Conservation (phyloP, 257 asterid genomes). For the Forsythia viridissima region DNA sequence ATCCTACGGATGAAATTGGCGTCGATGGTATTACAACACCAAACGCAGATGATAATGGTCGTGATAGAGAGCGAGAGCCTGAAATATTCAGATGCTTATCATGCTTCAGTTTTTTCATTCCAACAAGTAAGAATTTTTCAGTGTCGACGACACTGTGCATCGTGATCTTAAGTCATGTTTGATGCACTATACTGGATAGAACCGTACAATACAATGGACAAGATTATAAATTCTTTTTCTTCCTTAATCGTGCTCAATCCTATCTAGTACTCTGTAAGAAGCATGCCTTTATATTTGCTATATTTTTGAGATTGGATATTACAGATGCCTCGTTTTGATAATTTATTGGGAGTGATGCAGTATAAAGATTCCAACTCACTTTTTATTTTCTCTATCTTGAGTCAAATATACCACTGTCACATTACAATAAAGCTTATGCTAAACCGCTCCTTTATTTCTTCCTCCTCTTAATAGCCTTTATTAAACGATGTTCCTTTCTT, state of each 20-base stretch:
- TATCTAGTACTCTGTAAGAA: not conserved
- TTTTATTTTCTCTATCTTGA: not conserved
- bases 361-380: not conserved
- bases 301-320: not conserved
- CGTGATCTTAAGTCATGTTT: not conserved
- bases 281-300: not conserved
- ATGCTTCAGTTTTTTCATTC: constrained; percentile 88
- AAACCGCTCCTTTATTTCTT: not conserved
- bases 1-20: constrained; percentile 23
- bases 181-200: not conserved
- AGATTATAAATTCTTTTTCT: not conserved
- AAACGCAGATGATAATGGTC: constrained; percentile 34
- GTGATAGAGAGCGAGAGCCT: constrained; percentile 50
- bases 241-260: not conserved
- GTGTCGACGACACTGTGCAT: constrained; percentile 6
- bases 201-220: not conserved
- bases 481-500: not conserved
- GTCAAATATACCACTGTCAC: not conserved
- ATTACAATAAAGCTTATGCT: not conserved
- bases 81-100: constrained; percentile 85
- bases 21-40: constrained; percentile 31
- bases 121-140: constrained; percentile 49
- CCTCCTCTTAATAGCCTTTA: not conserved
- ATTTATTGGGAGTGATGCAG: not conserved
- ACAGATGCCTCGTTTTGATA: not conserved